phyloP scores from a whole-genome alignment of 2,329 filamentous ascomycete genomes.

The Fusarium sororula region DNA sequence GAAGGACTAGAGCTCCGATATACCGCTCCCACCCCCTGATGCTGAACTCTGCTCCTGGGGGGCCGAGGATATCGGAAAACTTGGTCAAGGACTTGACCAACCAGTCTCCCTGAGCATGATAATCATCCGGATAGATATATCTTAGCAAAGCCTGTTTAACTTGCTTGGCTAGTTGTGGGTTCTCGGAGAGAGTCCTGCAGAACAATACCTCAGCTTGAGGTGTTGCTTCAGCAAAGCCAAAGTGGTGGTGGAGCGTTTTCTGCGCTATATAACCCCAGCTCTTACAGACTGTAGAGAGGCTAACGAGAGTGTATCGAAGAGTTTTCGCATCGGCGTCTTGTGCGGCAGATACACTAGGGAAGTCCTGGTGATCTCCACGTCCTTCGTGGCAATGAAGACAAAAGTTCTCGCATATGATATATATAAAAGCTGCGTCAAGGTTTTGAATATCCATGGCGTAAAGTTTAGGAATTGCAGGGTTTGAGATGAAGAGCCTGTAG shows the following conservation, averaged over 20 bases:
- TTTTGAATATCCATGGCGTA: background rate
- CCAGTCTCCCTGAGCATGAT: background rate
- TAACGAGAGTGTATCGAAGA: background rate
- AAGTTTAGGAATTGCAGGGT: rapidly evolving
- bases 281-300: background rate
- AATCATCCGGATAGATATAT: background rate
- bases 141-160: background rate
- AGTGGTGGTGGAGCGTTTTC: conserved; percentile 2
- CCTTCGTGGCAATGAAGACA: background rate
- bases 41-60: too few species aligned
- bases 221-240: background rate
- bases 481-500: background rate
- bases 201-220: background rate
- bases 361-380: background rate
- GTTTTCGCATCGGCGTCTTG: background rate
- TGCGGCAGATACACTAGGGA: too few species aligned
- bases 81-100: rapidly evolving
- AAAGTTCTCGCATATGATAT: background rate
- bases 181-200: background rate
- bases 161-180: background rate
- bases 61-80: rapidly evolving
- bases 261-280: conserved; percentile 4
- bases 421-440: background rate
- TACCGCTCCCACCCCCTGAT: rapidly evolving
- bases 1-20: background rate